phyloP scores from a whole-genome alignment of 345 rosid genomes.

The Draba incana region DNA sequence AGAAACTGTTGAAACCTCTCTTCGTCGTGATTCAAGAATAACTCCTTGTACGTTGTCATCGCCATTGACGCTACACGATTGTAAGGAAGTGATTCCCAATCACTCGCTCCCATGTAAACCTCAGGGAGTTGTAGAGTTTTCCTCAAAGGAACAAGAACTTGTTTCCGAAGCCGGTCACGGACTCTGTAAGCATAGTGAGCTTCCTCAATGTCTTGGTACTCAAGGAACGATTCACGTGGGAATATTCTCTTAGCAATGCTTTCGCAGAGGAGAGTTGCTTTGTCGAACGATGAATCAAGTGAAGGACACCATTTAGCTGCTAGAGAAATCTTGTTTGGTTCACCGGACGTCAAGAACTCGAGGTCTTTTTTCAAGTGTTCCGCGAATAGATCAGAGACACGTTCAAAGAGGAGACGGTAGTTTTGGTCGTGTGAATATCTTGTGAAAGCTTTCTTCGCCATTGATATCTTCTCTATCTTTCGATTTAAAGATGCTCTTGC shows the following conservation, averaged over 20 bases:
- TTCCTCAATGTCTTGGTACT: slow-evolving; percentile 63
- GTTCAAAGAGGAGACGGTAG: slow-evolving; percentile 52
- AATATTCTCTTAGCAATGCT: slow-evolving; percentile 59
- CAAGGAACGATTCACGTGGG: slow-evolving; percentile 46
- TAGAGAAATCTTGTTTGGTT: slow-evolving; percentile 50
- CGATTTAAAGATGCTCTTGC: too few species aligned
- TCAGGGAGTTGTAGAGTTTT: slow-evolving; percentile 61
- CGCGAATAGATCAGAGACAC: slow-evolving; percentile 59
- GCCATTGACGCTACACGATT: slow-evolving; percentile 67
- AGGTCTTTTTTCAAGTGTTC: slow-evolving; percentile 43
- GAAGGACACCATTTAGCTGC: slow-evolving; percentile 83
- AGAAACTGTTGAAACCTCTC: slow-evolving; percentile 54
- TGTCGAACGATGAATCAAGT: slow-evolving; percentile 58
- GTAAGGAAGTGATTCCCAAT: slow-evolving; percentile 55
- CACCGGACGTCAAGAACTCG: slow-evolving; percentile 38
- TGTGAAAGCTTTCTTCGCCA: slow-evolving; percentile 48
- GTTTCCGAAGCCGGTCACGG: slow-evolving; percentile 62
- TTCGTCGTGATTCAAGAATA: slow-evolving; percentile 45
- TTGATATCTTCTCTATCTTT: slow-evolving; percentile 29
- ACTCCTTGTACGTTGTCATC: slow-evolving; percentile 60
- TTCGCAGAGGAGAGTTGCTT: slow-evolving; percentile 54
- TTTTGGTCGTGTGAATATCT: slow-evolving; percentile 52
- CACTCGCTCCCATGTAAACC: slow-evolving; percentile 57
- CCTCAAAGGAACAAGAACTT: slow-evolving; percentile 58
- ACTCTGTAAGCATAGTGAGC: slow-evolving; percentile 65